Evolutionary conservation across 2,329 filamentous ascomycete genomes (phyloP), one percentile per base, ranked within the genome.

Genomic region (Alternaria ventricosa): DNA sequence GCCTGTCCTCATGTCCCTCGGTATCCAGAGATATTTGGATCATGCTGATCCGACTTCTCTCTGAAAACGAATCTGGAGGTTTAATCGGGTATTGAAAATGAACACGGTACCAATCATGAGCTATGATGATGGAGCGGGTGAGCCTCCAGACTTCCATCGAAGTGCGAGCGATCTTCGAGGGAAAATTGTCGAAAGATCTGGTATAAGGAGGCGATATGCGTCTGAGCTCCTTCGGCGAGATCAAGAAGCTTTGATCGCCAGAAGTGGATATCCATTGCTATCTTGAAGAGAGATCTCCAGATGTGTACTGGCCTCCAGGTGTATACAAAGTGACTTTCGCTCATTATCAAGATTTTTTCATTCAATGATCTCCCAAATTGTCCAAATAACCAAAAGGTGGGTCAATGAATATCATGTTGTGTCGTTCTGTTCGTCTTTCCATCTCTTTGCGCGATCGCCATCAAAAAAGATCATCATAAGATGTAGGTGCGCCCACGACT

Each of bases 401-500:
- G n/a, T n/a, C n/a, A n/a, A n/a, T n/a, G n/a, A n/a, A n/a, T n/a
- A n/a, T n/a, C 36, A 18, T 41, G n/a, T 6, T 18, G n/a, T 41
- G n/a, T 41, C 9, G 9, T 10, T 41, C n/a, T 41, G n/a, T 18
- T 18, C 11, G 36, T 8, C 36, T 41, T 41, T 8, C 36, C 36
- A 41, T 41, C 36, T 41, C n/a, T 41, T 41, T 41, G 36, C 36
- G n/a, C 36, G 36, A 41, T 41, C 28, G 28, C 10, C 28, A 6
- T 12, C 36, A 15, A n/a, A 41, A 41, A 8, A 41, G 36, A 41
- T 41, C 36, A 41, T 41, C 36, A 41, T 41, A n/a, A 18, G 0
- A 0, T 41, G 9, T 0, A 11, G 0, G 36, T 41, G 36, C 36
- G 36, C 36, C 9, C 0, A 0, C 9, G 5, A 41, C 2, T 18